Conservation (phyloP, 2,329 filamentous ascomycete species). For the Diaporthe velutina region DNA sequence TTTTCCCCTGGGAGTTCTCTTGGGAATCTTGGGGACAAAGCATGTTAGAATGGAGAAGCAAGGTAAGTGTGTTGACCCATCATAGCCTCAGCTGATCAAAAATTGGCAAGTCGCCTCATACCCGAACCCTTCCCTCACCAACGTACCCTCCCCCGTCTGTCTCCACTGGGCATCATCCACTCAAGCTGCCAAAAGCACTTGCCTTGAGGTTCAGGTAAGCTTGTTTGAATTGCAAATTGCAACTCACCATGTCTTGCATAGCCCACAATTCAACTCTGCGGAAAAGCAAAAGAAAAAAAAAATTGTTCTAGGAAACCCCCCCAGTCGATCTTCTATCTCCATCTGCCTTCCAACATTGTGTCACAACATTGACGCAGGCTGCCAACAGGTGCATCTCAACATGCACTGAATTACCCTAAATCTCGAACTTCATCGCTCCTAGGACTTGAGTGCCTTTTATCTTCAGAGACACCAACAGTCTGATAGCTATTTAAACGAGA, state of each 20-base stretch:
- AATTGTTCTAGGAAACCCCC: too few relatives aligned
- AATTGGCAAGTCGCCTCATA: background rate
- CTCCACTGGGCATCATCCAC: background rate
- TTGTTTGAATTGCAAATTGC: background rate
- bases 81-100: background rate
- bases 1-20: too few relatives aligned
- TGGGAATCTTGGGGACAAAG: background rate
- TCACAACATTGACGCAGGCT: background rate
- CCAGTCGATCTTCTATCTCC: background rate
- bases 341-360: background rate
- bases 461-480: background rate
- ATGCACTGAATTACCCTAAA: background rate
- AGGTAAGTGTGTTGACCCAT: background rate
- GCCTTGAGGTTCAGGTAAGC: background rate
- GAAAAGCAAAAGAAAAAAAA: too few relatives aligned
- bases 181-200: background rate
- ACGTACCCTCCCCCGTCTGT: background rate
- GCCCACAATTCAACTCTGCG: background rate
- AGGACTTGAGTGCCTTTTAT: background rate
- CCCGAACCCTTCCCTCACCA: slow-evolving; percentile 8
- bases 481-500: background rate
- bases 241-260: background rate
- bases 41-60: background rate
- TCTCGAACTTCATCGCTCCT: background rate
- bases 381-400: background rate